These are phyloP conservation scores for Punica granatum DNA, from an alignment of 345 rosid genomes.

Conservation along the genomic window DNA sequence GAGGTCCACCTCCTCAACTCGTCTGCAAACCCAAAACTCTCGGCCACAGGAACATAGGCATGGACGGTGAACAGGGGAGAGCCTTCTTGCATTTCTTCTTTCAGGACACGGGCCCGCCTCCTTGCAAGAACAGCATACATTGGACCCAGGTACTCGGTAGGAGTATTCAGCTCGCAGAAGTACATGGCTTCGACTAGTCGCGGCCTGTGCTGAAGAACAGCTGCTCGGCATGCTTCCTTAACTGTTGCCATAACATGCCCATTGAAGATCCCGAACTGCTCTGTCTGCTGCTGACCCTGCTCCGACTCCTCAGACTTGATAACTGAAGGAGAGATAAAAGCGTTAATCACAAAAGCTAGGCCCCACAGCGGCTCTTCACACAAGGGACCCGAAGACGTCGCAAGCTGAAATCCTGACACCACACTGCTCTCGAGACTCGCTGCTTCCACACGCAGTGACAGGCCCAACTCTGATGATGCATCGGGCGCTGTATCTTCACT, in stretches of 20 bases:
- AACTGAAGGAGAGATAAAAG: conserved; percentile 32
- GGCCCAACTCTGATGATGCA: conserved; percentile 26
- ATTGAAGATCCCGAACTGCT: conserved; percentile 58
- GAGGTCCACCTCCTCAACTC: conserved; percentile 79
- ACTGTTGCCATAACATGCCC: conserved; percentile 87
- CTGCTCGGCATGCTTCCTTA: conserved; percentile 80
- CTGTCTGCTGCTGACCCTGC: conserved; percentile 34
- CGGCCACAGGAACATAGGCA: conserved; percentile 76
- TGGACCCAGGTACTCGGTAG: conserved; percentile 60
- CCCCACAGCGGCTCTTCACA: conserved; percentile 98
- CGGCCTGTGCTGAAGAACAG: conserved; percentile 62
- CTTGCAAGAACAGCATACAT: conserved; percentile 77
- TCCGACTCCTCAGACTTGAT: conserved; percentile 31
- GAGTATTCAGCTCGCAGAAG: conserved; percentile 78
- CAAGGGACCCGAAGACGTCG: conserved; percentile 77
- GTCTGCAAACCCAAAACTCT: conserved; percentile 85
- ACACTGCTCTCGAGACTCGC: conserved; percentile 64
- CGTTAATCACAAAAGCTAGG: conserved; percentile 63
- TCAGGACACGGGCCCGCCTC: conserved; percentile 71
- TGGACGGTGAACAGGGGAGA: conserved; percentile 70
- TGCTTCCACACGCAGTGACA: conserved; percentile 39
- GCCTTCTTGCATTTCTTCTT: conserved; percentile 95
- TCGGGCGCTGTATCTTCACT: conserved; percentile 15
- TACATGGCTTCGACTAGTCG: conserved; percentile 89
- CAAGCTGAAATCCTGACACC: conserved; percentile 78